Conservation (phyloP, 2,329 filamentous ascomycete species). For the Penicillium polonicum region DNA sequence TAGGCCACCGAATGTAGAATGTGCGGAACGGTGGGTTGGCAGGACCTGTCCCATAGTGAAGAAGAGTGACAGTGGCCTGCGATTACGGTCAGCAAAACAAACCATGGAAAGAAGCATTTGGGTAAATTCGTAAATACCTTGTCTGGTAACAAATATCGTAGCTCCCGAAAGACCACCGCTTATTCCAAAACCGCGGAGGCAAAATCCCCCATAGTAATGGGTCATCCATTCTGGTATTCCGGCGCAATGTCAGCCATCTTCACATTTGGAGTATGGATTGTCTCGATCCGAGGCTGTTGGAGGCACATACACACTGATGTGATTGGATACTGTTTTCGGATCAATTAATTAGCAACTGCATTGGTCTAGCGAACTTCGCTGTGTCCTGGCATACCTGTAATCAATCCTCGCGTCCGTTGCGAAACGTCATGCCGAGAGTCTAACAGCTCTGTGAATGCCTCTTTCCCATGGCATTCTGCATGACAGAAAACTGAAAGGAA, state of each 20-base stretch:
- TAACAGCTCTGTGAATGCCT: constrained; percentile 70
- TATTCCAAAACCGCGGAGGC: constrained; percentile 70
- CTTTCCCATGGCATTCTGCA: constrained; percentile 73
- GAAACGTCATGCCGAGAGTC: constrained; percentile 69
- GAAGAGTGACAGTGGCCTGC: constrained; percentile 69
- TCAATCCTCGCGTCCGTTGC: constrained; percentile 69
- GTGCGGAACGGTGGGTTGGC: constrained; percentile 76
- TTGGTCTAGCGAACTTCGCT: background rate
- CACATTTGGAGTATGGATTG: constrained; percentile 15
- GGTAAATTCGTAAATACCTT: constrained; percentile 54
- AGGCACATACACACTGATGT: constrained; percentile 77
- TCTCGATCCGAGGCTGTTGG: constrained; percentile 22
- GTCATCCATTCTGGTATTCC: constrained; percentile 73
- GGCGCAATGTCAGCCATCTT: constrained; percentile 30
- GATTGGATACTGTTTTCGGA: constrained; percentile 70
- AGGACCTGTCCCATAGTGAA: constrained; percentile 88
- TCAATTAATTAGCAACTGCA: constrained; percentile 4
- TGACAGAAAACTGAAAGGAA: constrained; percentile 75
- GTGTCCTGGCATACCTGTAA: constrained; percentile 65
- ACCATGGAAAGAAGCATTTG: background rate
- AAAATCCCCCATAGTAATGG: constrained; percentile 90
- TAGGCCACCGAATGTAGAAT: constrained; percentile 78
- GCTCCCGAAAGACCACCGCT: constrained; percentile 86
- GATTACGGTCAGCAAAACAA: constrained; percentile 2
- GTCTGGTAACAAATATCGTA: constrained; percentile 95